phyloP scores from a whole-genome alignment of 1,284 basidiomycete species.

The Fomitiporia mediterranea region DNA sequence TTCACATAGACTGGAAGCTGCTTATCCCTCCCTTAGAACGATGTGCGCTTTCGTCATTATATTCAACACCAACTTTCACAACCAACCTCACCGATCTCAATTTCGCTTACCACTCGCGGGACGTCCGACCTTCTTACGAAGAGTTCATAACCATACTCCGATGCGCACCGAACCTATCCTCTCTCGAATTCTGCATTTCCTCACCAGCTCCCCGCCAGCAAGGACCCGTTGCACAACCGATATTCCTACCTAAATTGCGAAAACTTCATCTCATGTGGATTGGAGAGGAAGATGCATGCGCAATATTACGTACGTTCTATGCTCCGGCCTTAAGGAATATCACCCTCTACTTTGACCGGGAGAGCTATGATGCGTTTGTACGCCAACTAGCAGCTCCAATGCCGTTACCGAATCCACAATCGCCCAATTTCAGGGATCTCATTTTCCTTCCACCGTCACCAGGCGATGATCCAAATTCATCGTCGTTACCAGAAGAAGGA shows the following conservation, averaged over 20 bases:
- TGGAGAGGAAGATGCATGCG: constrained; percentile 37
- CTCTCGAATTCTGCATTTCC: constrained; percentile 45
- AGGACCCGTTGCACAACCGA: constrained; percentile 29
- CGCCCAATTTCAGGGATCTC: constrained; percentile 32
- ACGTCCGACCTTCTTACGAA: constrained; percentile 51
- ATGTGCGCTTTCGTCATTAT: background rate
- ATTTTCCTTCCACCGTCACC: too few relatives aligned
- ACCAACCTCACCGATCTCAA: constrained; percentile 43
- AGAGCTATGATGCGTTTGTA: constrained; percentile 46
- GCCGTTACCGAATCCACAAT: constrained; percentile 20
- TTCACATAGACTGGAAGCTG: constrained; percentile 57
- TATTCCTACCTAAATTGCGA: constrained; percentile 45
- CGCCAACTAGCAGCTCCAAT: constrained; percentile 31
- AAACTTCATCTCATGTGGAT: constrained; percentile 46
- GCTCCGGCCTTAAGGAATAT: constrained; percentile 36
- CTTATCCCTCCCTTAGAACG: constrained; percentile 21
- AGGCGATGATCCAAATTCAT: too few relatives aligned
- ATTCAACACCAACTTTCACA: constrained; percentile 31
- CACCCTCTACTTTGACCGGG: constrained; percentile 46
- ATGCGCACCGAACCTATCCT: constrained; percentile 44
- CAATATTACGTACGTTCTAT: constrained; percentile 43
- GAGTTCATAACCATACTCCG: constrained; percentile 45
- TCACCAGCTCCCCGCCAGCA: constrained; percentile 36
- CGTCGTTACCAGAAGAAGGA: constrained; percentile 31
- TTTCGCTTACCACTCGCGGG: constrained; percentile 51